Base-by-base conservation (phyloP, 2,329 filamentous ascomycete genomes). In the Orbilia ellipsospora region DNA sequence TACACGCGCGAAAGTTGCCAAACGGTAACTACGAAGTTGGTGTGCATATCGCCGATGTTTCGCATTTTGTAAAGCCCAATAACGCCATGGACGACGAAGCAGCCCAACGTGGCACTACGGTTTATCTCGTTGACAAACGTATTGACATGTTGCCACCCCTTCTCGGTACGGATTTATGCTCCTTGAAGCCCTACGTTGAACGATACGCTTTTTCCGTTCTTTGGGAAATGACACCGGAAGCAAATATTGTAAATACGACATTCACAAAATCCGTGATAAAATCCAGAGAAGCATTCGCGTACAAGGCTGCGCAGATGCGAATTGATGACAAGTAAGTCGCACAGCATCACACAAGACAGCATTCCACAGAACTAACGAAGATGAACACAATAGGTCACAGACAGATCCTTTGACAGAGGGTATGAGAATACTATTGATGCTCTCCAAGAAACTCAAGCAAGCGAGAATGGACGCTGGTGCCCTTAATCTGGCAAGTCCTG, bases 81-180 rank as follows among this genome's bases (percentile, higher is more conserved):
- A 99, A 94, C 80, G 91, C 95, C 64, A 99, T 99, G 95, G 96
- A 99, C 81, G 88, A 90, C 56, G 95, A 99, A 83, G 95, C 95
- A 2, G 95, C 93, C 81, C 89, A 96, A 80, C 90, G 95, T 80
- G 95, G 95, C 77, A 98, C 95, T 3, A 98, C 94, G 0, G 95
- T 99, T 28, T 99, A 99, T 82, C 86, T 99, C 15, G 95, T 99
- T 2, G 95, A 99, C 83, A 99, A 99, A 86, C 93, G 95, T 80
- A 99, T 99, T 80, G 96, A 99, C 85, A 99, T 99, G 96, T 87
- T 99, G 82, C 96, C 96, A 0, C 94, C 93, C 87, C 89, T 99
- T 36, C 89, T 99, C 12, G 95, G 95, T 70, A 99, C 95, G 0
- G 94, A 99, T 80, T 86, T 99, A 0, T 99, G 95, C 84, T 99